Base-by-base conservation (phyloP, 2,329 filamentous ascomycete genomes). In the Xylariaceae sp. region DNA sequence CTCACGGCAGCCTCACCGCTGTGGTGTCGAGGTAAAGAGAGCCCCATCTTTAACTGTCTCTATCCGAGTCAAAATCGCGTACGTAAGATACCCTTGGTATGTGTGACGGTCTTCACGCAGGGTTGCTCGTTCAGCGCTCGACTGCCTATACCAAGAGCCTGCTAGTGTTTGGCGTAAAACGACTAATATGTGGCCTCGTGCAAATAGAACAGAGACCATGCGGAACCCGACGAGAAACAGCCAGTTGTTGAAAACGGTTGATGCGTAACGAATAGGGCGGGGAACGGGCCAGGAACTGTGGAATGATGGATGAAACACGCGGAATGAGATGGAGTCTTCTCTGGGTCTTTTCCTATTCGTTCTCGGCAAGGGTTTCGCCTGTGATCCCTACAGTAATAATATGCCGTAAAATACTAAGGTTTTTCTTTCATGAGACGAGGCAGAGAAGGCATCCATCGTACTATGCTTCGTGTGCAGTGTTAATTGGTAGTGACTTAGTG, bases 341-440 rank as follows among this genome's bases (percentile, higher is more conserved):
- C 47, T 48, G 58, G 60, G 17, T 55, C 53, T 16, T 6, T 58
- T 62, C 57, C 60, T 62, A 62, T 62, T 62, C 53, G 60, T 31
- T 37, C 46, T n/a, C 23, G 43, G 17, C 21, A 50, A 43, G 39
- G 16, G n/a, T n/a, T n/a, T 16, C 37, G 9, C 33, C 23, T 36
- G n/a, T n/a, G n/a, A 24, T 6, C 6, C 40, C 3, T 21, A 44
- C 3, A 16, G n/a, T 9, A 23, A n/a, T 34, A 52, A 47, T 59
- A 44, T 47, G 24, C 43, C 31, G 21, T 26, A 28, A 49, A 47
- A 24, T 51, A 21, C 40, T 23, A 17, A n/a, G n/a, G n/a, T n/a
- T 47, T 46, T 19, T 29, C 16, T 12, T 16, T 21, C 7, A 17
- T 34, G 44, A 49, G 50, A 34, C 44, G 52, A 51, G 52, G 40